Evolutionary conservation across 805 yeast species (phyloP), one percentile per base, ranked within the genome.

Genomic region (Ogataea degrootiae): DNA sequence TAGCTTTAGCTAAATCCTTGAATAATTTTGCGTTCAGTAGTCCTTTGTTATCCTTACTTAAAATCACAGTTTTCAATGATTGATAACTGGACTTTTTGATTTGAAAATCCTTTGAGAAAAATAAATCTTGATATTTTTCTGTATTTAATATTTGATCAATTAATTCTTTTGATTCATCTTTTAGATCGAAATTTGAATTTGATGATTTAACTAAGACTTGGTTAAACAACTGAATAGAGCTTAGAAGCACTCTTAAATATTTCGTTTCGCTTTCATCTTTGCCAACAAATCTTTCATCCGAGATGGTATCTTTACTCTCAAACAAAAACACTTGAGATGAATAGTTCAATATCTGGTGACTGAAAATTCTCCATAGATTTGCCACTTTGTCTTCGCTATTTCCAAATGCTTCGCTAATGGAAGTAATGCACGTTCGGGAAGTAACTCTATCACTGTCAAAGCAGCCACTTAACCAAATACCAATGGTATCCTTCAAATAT

Each of bases 371-470:
- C 85, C 91, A 83, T 5, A 89, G 61, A 41, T 77, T 75, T 35
- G 72, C 71, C 9, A 82, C 66, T 58, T 80, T 82, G 46, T 72
- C 72, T 40, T 75, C 77, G 41, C 73, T 74, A 39, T 77, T 73
- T 4, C 76, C 72, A 61, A 92, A 89, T 6, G 87, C 76, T 4
- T 60, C 57, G 16, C 69, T 62, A 31, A 90, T 61, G 11, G 79
- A 69, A 11, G 68, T 63, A 17, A 58, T 56, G 15, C 89, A 77
- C 0, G 80, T 63, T 31, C 65, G 68, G 0, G 84, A 68, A 0
- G 85, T 92, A 2, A 74, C 51, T 40, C 80, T 63, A 54, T 91
- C 97, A 2, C 74, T 59, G 57, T 92, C 98, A 59, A 73, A 85
- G 2, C 75, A 58, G 0, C 96, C 96, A 26, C 80, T 72, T 5